A percentile compares a stretch with the other conserved stretches of the same genome.
Evolutionary conservation across 2,329 filamentous ascomycete genomes (phyloP).

Genomic region (Sphaceloma murrayae): DNA sequence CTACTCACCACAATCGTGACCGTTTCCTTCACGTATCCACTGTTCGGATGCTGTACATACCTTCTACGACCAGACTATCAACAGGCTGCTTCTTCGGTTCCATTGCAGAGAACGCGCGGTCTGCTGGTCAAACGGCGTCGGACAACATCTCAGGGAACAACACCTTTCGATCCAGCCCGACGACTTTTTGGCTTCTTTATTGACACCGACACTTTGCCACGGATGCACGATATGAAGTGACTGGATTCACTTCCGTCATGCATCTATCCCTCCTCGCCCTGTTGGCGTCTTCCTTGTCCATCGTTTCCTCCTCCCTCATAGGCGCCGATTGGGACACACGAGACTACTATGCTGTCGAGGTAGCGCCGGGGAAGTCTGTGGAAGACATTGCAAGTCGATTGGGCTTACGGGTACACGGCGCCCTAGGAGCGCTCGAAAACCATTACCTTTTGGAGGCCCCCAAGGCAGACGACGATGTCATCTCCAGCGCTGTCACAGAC

Average conservation of each 20-base stretch:
- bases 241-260: neutral
- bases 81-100: neutral
- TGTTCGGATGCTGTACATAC: constrained; percentile 8
- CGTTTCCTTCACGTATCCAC: too few species aligned
- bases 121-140: constrained; percentile 6
- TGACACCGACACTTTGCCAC: neutral
- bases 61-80: neutral
- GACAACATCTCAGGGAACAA: constrained; percentile 6
- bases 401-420: constrained; percentile 71
- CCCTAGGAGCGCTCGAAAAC: constrained; percentile 63
- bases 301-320: constrained; percentile 12
- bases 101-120: constrained; percentile 7
- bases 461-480: constrained; percentile 45
- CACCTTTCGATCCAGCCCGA: constrained; percentile 1
- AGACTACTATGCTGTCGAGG: constrained; percentile 89
- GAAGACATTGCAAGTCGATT: constrained; percentile 60
- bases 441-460: constrained; percentile 80
- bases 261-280: constrained; percentile 10
- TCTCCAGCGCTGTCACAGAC: constrained; percentile 42
- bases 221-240: constrained; percentile 4
- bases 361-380: constrained; percentile 58
- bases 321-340: constrained; percentile 53
- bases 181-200: too few species aligned
- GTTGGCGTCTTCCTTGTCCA: constrained; percentile 8
- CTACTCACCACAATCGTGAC: too few species aligned